Evolutionary conservation across 2,329 filamentous ascomycete genomes (phyloP), one percentile per base, ranked within the genome.

Genomic region (Thielaviopsis musarum): DNA sequence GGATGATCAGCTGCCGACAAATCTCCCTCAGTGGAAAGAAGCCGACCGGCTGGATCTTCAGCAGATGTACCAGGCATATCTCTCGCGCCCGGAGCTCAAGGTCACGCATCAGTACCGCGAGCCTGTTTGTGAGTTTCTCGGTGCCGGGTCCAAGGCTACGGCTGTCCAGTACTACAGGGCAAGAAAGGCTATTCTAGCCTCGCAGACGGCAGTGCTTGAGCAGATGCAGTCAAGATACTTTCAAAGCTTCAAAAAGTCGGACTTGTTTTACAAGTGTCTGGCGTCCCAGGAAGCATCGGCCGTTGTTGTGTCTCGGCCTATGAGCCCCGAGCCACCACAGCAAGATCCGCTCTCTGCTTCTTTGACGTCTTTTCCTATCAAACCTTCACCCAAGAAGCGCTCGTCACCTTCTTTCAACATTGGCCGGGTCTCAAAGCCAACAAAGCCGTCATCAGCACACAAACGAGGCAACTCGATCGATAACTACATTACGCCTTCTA

Each of bases 221-320:
- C 84, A 87, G 65, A 88, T 98, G 81, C 85, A 90, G 66, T 81
- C 82, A 22, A 81, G 79, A 15, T 82, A 95, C 67, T 93, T 93
- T 64, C 83, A 86, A 19, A 82, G 81, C 21, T 98, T 98, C 74
- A 95, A 91, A 67, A 87, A 84, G 65, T 95, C 93, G 0, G 93
- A 97, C 67, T 72, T 98, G 0, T 98, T 90, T 69, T 97, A 93
- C 75, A 98, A 98, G 69, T 96, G 91, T 68, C 77, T 98, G 1
- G 89, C 91, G 7, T 87, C 91, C 13, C 88, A 95, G 66, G 90
- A 95, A 70, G 77, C 81, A 51, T 76, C 79, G 1, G 24, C 38
- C 9, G 45, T 30, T n/a, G 5, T 58, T n/a, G 52, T 52, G 17
- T 51, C 55, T 15, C n/a, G 12, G 10, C 41, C 59, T 13, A 10